Base-by-base conservation (phyloP, 108 stramenopile genomes). In the Nitzschia sp. region DNA sequence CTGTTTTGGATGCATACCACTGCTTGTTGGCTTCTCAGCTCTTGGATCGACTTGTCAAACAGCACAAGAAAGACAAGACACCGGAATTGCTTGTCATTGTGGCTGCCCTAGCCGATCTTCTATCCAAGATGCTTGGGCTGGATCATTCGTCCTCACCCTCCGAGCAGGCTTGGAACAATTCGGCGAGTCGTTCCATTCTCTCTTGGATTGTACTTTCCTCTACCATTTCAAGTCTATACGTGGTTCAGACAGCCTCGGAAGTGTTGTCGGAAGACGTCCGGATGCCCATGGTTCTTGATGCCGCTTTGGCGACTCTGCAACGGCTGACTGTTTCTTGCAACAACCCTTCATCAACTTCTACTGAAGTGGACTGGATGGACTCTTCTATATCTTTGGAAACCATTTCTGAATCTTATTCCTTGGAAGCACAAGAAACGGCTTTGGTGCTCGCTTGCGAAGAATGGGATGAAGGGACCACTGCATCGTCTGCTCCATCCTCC, bases 11-110 rank as follows among this genome's bases (percentile, higher is more conserved):
- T 51, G 52, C 53, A 38, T 64, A 78, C 46, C 63, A 54, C 67
- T 51, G 72, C 29, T 14, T 69, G 6, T 43, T 73, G 9, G 79
- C 69, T 2, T 74, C 79, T 14, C 72, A 73, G 56, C 41, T 66
- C 17, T 61, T 80, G 44, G 50, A 80, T 60, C 79, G 69, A 10
- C 63, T 79, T 22, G 29, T 72, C 50, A 19, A 58, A 9, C 20
- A 61, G n/a, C 34, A 17, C 34, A 57, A 41, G 3, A 61, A 14
- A 10, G 55, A 44, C 21, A 52, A 7, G 53, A 21, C 22, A 25
- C 29, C 29, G 29, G 29, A 58, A 17, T 17, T 39, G 57, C 38
- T 46, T 52, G 42, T 63, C 10, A 25, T 58, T n/a, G 21, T 77
- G 24, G 62, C 67, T 37, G 55, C 63, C 17, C 37, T 79, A 25